phyloP scores from a whole-genome alignment of 2,329 filamentous ascomycete species.

The Aphanocladium album region DNA sequence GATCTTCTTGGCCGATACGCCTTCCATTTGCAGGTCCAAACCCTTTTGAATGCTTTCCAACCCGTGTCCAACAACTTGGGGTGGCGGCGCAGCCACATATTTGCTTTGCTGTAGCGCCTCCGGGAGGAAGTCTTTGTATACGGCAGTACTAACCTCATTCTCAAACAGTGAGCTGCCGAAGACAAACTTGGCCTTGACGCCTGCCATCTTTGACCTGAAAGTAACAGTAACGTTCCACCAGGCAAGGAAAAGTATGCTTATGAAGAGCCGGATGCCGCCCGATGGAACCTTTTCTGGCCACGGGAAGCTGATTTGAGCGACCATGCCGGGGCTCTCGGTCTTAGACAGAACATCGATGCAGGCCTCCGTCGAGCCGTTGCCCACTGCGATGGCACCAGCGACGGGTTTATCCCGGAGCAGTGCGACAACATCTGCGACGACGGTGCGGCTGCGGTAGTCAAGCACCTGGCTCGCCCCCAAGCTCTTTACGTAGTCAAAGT shows the following conservation, averaged over 20 bases:
- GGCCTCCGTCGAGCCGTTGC: not conserved
- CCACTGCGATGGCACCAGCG: constrained; percentile 14
- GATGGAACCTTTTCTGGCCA: not conserved
- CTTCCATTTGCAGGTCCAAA: constrained; percentile 24
- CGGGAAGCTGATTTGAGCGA: not conserved
- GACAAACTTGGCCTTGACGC: not conserved
- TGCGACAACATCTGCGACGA: constrained; percentile 15
- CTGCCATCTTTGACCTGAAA: not conserved
- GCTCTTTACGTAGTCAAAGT: constrained; percentile 33
- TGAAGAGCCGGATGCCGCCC: not conserved
- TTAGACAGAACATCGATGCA: constrained; percentile 2
- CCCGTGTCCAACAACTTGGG: constrained; percentile 24
- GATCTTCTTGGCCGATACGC: constrained; percentile 34
- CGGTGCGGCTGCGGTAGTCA: constrained; percentile 30
- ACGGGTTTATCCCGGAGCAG: not conserved
- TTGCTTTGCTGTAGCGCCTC: constrained; percentile 21
- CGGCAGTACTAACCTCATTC: constrained; percentile 19
- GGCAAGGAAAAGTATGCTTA: not conserved
- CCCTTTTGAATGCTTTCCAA: constrained; percentile 26
- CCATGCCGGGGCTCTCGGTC: not conserved
- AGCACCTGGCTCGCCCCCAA: constrained; percentile 39
- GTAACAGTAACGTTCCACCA: not conserved
- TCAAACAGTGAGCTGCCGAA: not conserved
- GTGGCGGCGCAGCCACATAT: constrained; percentile 22
- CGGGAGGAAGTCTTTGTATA: constrained; percentile 24